These are phyloP conservation scores for Talinum fruticosum DNA, from an alignment of 148 eudicot species.

Conservation along the genomic window DNA sequence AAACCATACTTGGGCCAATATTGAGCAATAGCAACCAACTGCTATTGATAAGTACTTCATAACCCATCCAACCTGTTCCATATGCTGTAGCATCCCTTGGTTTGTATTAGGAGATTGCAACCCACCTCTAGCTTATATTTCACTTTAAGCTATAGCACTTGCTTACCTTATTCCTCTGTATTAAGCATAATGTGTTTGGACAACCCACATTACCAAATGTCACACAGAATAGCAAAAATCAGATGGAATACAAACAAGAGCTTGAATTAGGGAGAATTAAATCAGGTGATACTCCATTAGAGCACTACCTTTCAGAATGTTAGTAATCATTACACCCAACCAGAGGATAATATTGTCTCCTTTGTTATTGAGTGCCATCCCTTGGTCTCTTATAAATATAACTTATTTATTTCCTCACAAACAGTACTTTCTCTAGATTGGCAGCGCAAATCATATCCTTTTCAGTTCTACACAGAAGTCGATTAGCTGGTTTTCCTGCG, in stretches of 20 bases:
- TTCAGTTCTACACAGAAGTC: no score
- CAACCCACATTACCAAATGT: not conserved
- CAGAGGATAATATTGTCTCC: no score
- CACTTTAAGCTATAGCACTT: no score
- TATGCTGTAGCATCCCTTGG: not conserved
- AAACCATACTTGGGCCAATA: not conserved
- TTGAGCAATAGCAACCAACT: not conserved
- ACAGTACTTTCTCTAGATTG: no score
- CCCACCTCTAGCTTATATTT: not conserved
- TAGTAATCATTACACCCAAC: no score
- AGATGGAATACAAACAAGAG: not conserved
- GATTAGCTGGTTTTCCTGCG: no score
- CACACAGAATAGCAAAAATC: not conserved
- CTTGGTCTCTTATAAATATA: no score
- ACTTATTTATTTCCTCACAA: no score
- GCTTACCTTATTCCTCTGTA: not conserved
- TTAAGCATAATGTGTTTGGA: not conserved
- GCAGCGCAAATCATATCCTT: no score
- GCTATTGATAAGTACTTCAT: not conserved
- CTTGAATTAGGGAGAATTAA: not conserved
- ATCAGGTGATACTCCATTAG: no score
- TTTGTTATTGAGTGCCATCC: no score
- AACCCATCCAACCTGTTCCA: not conserved
- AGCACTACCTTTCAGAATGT: no score
- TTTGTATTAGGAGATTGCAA: not conserved